Percentiles rank a stretch among this genome's conserved stretches.
phyloP scores from a whole-genome alignment of 1,139 yeast genomes.

The Pichia sp. region DNA sequence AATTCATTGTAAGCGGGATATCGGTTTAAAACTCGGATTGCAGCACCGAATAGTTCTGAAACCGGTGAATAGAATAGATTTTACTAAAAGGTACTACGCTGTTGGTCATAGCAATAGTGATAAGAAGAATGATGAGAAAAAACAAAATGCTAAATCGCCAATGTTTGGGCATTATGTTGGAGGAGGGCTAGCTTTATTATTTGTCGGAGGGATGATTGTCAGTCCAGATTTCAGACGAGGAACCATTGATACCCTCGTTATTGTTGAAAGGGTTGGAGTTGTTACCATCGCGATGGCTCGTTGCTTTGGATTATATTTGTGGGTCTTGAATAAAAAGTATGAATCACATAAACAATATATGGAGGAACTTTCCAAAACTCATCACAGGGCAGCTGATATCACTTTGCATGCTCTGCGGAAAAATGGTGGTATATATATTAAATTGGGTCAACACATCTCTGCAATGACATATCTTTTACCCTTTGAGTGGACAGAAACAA shows the following conservation, averaged over 20 bases:
- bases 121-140: background rate
- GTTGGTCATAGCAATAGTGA: background rate
- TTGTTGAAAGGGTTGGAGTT: conserved; percentile 55
- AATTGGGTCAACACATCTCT: conserved; percentile 88
- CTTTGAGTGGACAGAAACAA: conserved; percentile 89
- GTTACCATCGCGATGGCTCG: conserved; percentile 59
- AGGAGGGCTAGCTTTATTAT: conserved; percentile 19
- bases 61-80: background rate
- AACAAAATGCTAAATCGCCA: background rate
- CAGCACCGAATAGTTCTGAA: background rate
- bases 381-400: conserved; percentile 69
- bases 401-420: conserved; percentile 74
- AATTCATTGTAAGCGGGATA: background rate
- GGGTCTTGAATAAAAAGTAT: conserved; percentile 42
- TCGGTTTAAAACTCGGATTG: background rate
- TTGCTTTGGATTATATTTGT: conserved; percentile 63
- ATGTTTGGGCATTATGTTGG: conserved; percentile 18
- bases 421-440: conserved; percentile 91
- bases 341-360: conserved; percentile 49
- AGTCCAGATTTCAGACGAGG: conserved; percentile 22
- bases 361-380: conserved; percentile 57
- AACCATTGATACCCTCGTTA: conserved; percentile 30
- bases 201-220: conserved; percentile 21
- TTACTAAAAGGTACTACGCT: background rate
- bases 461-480: conserved; percentile 92